Evolutionary conservation across 768 basidiomycete species (phyloP), one percentile per base, ranked within the genome.

Genomic region (Tylopilus balloui): DNA sequence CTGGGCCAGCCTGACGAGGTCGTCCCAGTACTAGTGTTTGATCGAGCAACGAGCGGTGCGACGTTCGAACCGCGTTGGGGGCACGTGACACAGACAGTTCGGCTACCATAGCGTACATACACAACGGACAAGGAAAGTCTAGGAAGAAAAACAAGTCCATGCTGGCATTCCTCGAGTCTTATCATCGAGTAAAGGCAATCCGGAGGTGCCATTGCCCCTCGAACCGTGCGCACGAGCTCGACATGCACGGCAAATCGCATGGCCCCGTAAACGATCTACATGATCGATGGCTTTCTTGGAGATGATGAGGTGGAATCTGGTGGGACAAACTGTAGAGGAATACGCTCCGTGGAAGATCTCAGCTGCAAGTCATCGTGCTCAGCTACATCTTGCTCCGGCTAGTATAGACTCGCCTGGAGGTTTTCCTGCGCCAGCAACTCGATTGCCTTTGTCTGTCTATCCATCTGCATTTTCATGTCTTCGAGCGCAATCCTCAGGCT

Each of bases 391-490:
- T 36, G 27, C 42, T 29, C 44, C 25, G 17, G 24, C 23, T 21
- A 28, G 24, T 28, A 17, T 24, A 31, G 45, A 61, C 50, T 29
- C 54, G 76, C 78, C 71, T 74, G 71, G 38, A 65, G 64, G 51
- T 80, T 79, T 55, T 80, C 78, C 53, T 72, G 73, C 13, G 66
- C 61, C 25, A 80, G 54, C 45, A 59, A 49, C 41, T 75, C 68
- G 9, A 80, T 68, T 15, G 72, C 70, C 40, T 67, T 60, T 7
- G 72, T 70, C 59, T 80, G 78, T 58, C 73, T 65, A 42, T 78
- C 73, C 55, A 80, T 73, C 58, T 77, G 72, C 53, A 61, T 55
- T 60, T 74, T 77, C 74, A 80, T 72, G 50, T 72, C 68, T 45
- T 62, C 67, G 25, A 80, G 68, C 52, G 73, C 66, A 21, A 68